A percentile compares a stretch with the other conserved stretches of the same genome.
Conservation (phyloP, 805 yeast species). For the Metschnikowia dekortorum region DNA sequence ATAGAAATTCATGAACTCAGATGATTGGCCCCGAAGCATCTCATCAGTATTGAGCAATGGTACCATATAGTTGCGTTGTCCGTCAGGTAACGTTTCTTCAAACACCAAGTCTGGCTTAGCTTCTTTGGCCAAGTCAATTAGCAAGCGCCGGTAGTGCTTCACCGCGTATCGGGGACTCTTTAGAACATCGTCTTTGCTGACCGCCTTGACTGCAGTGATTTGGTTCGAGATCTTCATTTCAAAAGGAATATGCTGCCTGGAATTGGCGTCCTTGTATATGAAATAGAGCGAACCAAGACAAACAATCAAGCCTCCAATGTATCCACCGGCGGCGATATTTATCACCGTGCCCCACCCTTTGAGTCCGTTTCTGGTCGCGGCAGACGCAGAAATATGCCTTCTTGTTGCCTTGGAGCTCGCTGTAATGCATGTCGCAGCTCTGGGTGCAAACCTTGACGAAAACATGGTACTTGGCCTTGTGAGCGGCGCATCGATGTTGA, state of each 20-base stretch:
- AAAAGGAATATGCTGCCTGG: conserved; percentile 37
- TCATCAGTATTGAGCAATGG: conserved; percentile 31
- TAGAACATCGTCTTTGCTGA: conserved; percentile 41
- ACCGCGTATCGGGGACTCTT: conserved; percentile 39
- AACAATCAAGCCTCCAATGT: conserved; percentile 38
- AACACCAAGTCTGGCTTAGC: conserved; percentile 23
- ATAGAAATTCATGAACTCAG: conserved; percentile 37
- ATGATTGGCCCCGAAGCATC: conserved; percentile 27
- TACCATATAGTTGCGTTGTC: conserved; percentile 24
- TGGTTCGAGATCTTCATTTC: conserved; percentile 32
- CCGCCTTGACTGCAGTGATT: conserved; percentile 36
- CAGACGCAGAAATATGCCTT: conserved; percentile 1
- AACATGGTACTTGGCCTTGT: neutral
- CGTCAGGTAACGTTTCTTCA: conserved; percentile 21
- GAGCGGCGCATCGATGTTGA: neutral
- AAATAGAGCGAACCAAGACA: conserved; percentile 37
- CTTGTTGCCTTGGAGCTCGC: neutral
- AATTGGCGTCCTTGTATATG: conserved; percentile 36
- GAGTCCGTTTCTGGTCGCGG: conserved; percentile 6
- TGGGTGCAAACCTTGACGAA: neutral
- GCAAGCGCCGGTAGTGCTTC: conserved; percentile 37
- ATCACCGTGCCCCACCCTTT: conserved; percentile 29
- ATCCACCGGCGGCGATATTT: conserved; percentile 40
- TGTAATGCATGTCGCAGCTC: neutral
- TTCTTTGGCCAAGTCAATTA: conserved; percentile 30